Evolutionary conservation across 2,329 filamentous ascomycete species (phyloP).

Genomic region (Colletotrichum echinochloae): DNA sequence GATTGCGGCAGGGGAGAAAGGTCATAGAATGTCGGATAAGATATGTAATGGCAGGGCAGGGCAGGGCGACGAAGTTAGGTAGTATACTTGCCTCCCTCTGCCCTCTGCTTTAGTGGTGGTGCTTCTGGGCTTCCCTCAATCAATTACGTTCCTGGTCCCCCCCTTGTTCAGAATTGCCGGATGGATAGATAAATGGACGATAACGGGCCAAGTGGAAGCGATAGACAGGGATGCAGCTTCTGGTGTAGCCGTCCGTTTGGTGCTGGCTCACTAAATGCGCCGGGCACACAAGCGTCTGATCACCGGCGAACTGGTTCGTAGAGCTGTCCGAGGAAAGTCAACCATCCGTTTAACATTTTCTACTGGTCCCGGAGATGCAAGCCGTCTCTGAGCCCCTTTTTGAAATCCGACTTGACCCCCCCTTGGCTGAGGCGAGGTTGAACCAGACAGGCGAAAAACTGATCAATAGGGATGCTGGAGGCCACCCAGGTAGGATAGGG

Average conservation of each 20-base stretch:
- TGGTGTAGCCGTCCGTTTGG: conserved; percentile 6
- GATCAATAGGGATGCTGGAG: conserved; percentile 32
- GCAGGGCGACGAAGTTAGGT: neutral
- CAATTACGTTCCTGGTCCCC: conserved; percentile 16
- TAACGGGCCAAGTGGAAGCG: conserved; percentile 25
- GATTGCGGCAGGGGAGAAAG: neutral
- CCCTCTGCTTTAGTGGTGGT: neutral
- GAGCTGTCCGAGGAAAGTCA: conserved; percentile 7
- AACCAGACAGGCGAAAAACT: conserved; percentile 5
- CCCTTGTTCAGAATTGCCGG: conserved; percentile 17
- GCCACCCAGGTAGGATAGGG: neutral
- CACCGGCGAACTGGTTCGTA: neutral
- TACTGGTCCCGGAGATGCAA: neutral
- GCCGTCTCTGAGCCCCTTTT: conserved; percentile 3
- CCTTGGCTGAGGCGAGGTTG: conserved; percentile 15
- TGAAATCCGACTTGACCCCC: neutral
- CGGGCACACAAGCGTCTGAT: conserved; percentile 7
- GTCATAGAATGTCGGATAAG: conserved; percentile 14
- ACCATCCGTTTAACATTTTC: neutral
- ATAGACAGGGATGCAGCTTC: conserved; percentile 36
- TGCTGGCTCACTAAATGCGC: conserved; percentile 1
- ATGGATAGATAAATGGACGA: conserved; percentile 10
- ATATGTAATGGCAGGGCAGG: conserved; percentile 10
- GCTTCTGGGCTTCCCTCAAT: neutral
- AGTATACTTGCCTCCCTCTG: neutral